phyloP scores from a whole-genome alignment of 73 alveolate species.

The Stentor coeruleus region DNA sequence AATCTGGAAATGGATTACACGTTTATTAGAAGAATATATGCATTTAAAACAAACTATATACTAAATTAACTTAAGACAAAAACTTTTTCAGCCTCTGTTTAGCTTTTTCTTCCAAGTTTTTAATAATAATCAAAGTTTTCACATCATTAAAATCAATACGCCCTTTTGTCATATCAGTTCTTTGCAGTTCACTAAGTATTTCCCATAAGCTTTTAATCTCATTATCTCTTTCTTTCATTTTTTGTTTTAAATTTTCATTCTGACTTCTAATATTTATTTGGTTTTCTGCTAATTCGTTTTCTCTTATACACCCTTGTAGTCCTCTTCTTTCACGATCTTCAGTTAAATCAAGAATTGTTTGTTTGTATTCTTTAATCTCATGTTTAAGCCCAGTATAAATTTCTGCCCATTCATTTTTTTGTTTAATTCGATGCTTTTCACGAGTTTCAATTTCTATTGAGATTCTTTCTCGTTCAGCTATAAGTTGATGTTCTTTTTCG shows the following conservation, averaged over 20 bases:
- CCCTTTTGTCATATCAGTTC: neutral
- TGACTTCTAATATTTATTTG: neutral
- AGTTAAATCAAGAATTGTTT: neutral
- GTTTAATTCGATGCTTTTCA: conserved; percentile 23
- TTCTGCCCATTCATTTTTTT: conserved; percentile 26
- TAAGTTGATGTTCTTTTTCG: conserved; percentile 2
- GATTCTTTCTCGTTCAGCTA: conserved; percentile 18
- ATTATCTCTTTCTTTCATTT: conserved; percentile 10
- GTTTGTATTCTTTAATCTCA: conserved; percentile 14
- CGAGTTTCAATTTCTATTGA: conserved; percentile 11
- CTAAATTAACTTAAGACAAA: neutral
- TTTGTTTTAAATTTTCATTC: neutral
- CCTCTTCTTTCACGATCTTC: neutral
- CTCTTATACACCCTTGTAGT: neutral
- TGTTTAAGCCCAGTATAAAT: conserved; percentile 22
- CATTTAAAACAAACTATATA: too few relatives aligned
- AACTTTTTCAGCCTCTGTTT: neutral
- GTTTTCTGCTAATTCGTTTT: neutral
- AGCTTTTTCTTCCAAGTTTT: conserved; percentile 12
- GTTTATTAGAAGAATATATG: neutral
- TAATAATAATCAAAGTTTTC: neutral
- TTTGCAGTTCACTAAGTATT: conserved; percentile 12
- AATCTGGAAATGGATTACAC: neutral
- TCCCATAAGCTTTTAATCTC: neutral
- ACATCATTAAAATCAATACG: conserved; percentile 9